Evolutionary conservation across 306 rosid genomes (phyloP), one percentile per base, ranked within the genome.

Genomic region (Spatholobus suberectus): DNA sequence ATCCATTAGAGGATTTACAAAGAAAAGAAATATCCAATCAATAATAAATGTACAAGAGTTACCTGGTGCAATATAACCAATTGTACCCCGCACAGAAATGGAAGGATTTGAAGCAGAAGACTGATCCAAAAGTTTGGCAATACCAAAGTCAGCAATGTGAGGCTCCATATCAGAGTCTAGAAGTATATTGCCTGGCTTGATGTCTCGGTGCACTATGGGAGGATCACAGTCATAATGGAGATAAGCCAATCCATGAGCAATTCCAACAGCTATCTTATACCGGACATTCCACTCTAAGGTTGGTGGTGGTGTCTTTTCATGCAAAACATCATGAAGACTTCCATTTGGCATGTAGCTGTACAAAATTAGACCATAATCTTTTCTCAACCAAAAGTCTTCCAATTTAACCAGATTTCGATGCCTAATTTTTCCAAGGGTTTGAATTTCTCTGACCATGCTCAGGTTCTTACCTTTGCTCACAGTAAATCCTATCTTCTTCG

Each of bases 31-130:
- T 43, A 29, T 34, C 13, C 63, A 57, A 66, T 6, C 72, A 57
- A 69, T 21, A 27, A 76, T 20, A 9, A 24, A 10, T 37, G 37
- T 5, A 20, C 43, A 38, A 78, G 49, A 49, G 17, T 58, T 81
- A 93, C 98, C 97, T 82, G 98, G 97, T 47, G 98, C 98, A 77
- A 90, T 92, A 35, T 89, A 93, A 40, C 98, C 98, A 12, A 86
- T 55, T 51, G 98, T 95, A 8, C 98, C 98, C 0, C 54, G 87
- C 71, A 93, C 88, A 49, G 49, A 71, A 15, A 11, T 54, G 62
- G 97, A 90, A 13, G 78, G 4, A 13, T 73, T 29, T 75, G 94
- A 52, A 67, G 85, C 18, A 46, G 89, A 90, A 24, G 92, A 78
- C 63, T 89, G 92, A 81, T 93, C 91, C 84, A 96, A 29, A 55